Percentiles rank a stretch among this genome's conserved stretches.
These are phyloP conservation scores for Lactifluus piperatus DNA, from an alignment of 768 basidiomycete genomes.

Conservation along the genomic window DNA sequence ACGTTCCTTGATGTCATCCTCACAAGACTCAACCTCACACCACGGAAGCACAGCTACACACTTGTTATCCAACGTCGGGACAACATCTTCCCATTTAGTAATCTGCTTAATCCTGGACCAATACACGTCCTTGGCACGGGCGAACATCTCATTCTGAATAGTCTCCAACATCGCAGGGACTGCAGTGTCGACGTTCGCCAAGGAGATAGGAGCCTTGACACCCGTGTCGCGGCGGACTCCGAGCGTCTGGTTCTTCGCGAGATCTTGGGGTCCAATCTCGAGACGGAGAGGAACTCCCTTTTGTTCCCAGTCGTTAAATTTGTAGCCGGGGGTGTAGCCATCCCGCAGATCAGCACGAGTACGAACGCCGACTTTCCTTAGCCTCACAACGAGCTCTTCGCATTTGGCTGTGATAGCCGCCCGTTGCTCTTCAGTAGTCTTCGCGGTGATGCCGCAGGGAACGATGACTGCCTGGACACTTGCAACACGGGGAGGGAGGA, in stretches of 20 bases:
- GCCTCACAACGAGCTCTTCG: constrained; percentile 61
- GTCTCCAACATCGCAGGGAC: constrained; percentile 66
- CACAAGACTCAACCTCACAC: constrained; percentile 90
- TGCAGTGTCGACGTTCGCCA: constrained; percentile 38
- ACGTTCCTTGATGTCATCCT: constrained; percentile 97
- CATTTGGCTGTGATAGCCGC: constrained; percentile 68
- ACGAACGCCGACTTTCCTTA: constrained; percentile 67
- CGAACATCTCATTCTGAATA: constrained; percentile 87
- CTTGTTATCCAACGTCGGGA: constrained; percentile 85
- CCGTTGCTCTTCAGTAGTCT: constrained; percentile 60
- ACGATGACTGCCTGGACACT: constrained; percentile 84
- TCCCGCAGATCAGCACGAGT: constrained; percentile 90
- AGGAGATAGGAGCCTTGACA: constrained; percentile 46
- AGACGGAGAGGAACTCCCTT: constrained; percentile 98
- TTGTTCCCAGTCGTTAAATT: constrained; percentile 99
- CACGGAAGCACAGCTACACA: constrained; percentile 85
- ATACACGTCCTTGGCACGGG: constrained; percentile 64
- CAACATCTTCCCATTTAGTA: constrained; percentile 86
- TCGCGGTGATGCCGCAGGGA: constrained; percentile 90
- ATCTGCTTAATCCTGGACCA: constrained; percentile 62
- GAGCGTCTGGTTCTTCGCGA: constrained; percentile 73
- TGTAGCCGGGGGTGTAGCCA: constrained; percentile 96
- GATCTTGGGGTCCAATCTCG: constrained; percentile 92
- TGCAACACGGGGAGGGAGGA: constrained; percentile 97
- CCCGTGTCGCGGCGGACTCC: constrained; percentile 77